Evolutionary conservation across 1,139 yeast species (phyloP).

Genomic region (Pichia sp.): DNA sequence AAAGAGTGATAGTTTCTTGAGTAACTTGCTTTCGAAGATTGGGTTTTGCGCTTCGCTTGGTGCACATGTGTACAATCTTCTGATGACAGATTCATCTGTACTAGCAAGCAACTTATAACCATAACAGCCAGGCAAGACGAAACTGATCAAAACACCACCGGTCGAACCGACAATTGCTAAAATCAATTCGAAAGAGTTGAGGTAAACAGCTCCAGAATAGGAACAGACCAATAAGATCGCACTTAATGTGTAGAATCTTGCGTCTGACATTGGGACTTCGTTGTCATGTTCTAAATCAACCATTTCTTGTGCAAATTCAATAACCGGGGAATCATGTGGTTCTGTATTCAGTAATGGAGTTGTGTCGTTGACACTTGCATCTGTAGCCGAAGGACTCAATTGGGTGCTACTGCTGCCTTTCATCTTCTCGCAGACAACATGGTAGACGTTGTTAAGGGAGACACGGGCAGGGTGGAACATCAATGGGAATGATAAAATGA

Average conservation of each 20-base stretch:
- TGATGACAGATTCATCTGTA: constrained; percentile 26
- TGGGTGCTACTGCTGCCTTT: not conserved
- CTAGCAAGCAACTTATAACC: constrained; percentile 47
- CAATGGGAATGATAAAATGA: constrained; percentile 83
- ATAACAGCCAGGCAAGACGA: constrained; percentile 57
- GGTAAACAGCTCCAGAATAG: constrained; percentile 43
- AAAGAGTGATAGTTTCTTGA: constrained; percentile 43
- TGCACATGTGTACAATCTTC: constrained; percentile 20
- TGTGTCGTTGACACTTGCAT: constrained; percentile 2
- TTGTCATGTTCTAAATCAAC: constrained; percentile 11
- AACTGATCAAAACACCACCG: constrained; percentile 59
- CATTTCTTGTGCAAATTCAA: constrained; percentile 3
- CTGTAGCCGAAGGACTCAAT: not conserved
- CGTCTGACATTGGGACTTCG: constrained; percentile 52
- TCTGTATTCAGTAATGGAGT: constrained; percentile 14
- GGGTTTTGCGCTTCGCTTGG: constrained; percentile 22
- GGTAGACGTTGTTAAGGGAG: constrained; percentile 72
- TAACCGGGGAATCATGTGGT: not conserved
- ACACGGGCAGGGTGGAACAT: constrained; percentile 93
- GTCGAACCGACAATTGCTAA: constrained; percentile 61
- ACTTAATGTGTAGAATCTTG: constrained; percentile 49
- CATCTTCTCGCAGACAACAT: constrained; percentile 41
- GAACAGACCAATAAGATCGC: constrained; percentile 42
- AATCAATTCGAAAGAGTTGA: constrained; percentile 54
- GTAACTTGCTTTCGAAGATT: constrained; percentile 24